Conservation (phyloP, 805 yeast species). For the Ogataea degrootiae region DNA sequence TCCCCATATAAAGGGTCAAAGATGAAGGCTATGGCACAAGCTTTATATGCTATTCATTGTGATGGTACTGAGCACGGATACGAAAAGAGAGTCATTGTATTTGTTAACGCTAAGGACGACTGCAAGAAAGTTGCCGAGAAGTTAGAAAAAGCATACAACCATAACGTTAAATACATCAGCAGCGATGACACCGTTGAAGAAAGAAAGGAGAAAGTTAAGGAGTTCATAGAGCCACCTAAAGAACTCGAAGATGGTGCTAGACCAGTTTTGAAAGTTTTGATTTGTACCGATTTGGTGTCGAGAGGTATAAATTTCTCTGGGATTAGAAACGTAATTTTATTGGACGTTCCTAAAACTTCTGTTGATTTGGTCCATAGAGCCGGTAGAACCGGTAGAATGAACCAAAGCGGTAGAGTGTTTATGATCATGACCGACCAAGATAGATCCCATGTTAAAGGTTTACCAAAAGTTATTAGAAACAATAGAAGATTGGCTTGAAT, state of each 20-base stretch:
- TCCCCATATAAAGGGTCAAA: conserved; percentile 84
- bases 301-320: conserved; percentile 86
- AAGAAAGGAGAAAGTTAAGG: conserved; percentile 50
- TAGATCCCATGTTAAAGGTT: conserved; percentile 76
- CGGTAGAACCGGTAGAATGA: conserved; percentile 94
- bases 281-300: conserved; percentile 85
- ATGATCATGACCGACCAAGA: conserved; percentile 65
- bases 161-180: conserved; percentile 60
- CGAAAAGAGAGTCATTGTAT: conserved; percentile 77
- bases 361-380: conserved; percentile 86
- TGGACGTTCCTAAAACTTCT: conserved; percentile 81
- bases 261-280: conserved; percentile 55
- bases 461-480: conserved; percentile 62
- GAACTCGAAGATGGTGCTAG: conserved; percentile 30
- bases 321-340: conserved; percentile 73
- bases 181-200: conserved; percentile 61
- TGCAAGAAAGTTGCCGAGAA: conserved; percentile 55
- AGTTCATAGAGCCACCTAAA: conserved; percentile 62
- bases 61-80: conserved; percentile 76
- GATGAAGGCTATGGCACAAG: conserved; percentile 81
- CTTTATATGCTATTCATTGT: conserved; percentile 74
- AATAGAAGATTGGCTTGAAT: conserved; percentile 33
- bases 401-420: conserved; percentile 82
- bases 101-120: conserved; percentile 71
- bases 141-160: conserved; percentile 45